Evolutionary conservation across 164 flowering plant species (phyloP).

Genomic region (Chimonanthus praecox): DNA sequence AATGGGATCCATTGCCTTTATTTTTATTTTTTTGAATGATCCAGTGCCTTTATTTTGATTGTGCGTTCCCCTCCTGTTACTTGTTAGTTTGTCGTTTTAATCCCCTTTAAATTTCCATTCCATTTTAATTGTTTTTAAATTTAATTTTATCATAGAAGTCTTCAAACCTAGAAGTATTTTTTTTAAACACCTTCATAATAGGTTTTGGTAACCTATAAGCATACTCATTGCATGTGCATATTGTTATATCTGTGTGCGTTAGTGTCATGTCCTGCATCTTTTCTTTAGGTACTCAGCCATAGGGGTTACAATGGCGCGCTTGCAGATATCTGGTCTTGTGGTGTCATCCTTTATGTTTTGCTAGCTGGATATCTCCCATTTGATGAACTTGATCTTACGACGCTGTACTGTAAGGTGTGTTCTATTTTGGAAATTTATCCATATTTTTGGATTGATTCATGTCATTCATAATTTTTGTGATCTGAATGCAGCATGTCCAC

Average conservation of each 20-base stretch:
- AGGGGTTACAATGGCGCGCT: constrained; percentile 93
- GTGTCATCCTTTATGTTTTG: constrained; percentile 93
- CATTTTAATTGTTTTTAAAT: neutral
- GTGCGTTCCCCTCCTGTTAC: neutral
- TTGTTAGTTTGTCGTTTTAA: neutral
- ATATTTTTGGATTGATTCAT: neutral
- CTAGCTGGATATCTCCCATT: constrained; percentile 97
- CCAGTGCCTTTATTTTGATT: neutral
- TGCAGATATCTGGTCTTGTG: constrained; percentile 98
- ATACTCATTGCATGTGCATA: neutral
- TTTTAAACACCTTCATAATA: neutral
- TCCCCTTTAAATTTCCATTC: too few relatives aligned
- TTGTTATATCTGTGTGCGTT: constrained; percentile 3
- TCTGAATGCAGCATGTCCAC: neutral
- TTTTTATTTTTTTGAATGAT: neutral
- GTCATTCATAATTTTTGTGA: neutral
- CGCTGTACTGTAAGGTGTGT: constrained; percentile 82
- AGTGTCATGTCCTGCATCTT: constrained; percentile 7
- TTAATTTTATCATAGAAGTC: neutral
- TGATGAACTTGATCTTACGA: constrained; percentile 90
- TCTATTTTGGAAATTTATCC: neutral
- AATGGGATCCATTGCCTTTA: too few relatives aligned
- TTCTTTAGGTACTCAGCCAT: constrained; percentile 79
- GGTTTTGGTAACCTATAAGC: neutral
- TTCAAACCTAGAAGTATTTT: neutral